Evolutionary conservation across 345 rosid genomes (phyloP), one percentile per base, ranked within the genome.

Genomic region (Lumnitzera littorea): DNA sequence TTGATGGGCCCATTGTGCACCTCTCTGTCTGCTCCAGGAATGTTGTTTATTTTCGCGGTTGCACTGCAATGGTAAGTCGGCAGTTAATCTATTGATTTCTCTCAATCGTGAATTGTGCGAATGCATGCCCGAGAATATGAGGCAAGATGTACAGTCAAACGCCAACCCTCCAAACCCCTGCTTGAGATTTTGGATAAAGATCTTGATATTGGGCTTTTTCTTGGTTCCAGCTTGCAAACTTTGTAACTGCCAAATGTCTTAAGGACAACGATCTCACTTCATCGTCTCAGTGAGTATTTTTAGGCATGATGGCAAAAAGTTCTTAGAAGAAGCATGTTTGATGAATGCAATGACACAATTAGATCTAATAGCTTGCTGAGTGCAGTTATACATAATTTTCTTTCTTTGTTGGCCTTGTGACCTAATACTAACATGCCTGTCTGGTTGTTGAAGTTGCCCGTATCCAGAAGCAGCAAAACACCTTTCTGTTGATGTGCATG

Each of bases 1-100:
- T 63, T 46, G 77, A 79, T 55, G 82, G 80, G 12, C 64, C 75
- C 13, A 74, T 82, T 31, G 66, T 70, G 69, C 87, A 79, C 57
- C 82, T 53, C 17, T 74, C 75, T 27, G 75, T 82, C 49, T 63
- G 66, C 51, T 74, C 87, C 14, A 16, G 59, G 51, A 31, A 62
- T 62, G 43, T 82, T 50, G 50, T 55, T 49, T 64, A 72, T 43
- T 36, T 68, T 20, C 70, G 47, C 48, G 69, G 73, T 29, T 72
- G 65, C 67, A 55, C 69, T 52, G 56, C 80, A 3, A 63, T 72
- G 78, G 82, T 79, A 70, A 71, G 70, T 24, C 47, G n/a, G 23
- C 17, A 20, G 25, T 57, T 12, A 29, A 29, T 16, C 36, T 16
- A 27, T 23, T 20, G 53, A 15, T 60, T 29, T 47, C 48, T 11